phyloP scores from a whole-genome alignment of 495 filamentous ascomycete genomes.

The Penicillium maclennaniae region DNA sequence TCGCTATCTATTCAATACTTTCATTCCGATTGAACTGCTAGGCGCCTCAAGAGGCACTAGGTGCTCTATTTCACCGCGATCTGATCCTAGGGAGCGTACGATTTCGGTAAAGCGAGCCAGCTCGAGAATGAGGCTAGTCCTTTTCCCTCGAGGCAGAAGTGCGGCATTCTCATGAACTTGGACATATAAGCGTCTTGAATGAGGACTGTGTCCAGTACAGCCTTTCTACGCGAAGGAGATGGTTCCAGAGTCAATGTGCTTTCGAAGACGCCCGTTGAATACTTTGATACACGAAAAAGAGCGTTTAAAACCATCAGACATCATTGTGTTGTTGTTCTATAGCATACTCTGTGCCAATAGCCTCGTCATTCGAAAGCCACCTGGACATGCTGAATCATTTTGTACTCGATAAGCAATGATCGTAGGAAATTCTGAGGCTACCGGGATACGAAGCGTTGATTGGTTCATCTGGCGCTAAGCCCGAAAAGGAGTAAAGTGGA shows the following conservation, averaged over 20 bases:
- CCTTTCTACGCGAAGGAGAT: too few species aligned
- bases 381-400: too few species aligned
- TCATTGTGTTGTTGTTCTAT: constrained; percentile 1
- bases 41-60: constrained; percentile 38
- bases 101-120: constrained; percentile 55
- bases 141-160: constrained; percentile 43
- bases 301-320: constrained; percentile 26
- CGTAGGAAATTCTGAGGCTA: background rate
- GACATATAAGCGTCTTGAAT: constrained; percentile 13
- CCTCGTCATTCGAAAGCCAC: too few species aligned
- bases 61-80: background rate
- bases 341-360: too few species aligned
- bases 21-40: constrained; percentile 51
- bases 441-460: constrained; percentile 2
- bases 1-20: too few species aligned
- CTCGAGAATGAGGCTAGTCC: constrained; percentile 51
- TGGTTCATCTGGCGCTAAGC: constrained; percentile 24
- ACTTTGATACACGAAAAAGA: constrained; percentile 30
- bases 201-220: constrained; percentile 39
- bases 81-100: constrained; percentile 11
- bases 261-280: constrained; percentile 39
- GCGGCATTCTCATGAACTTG: constrained; percentile 48
- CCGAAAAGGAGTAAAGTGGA: constrained; percentile 37
- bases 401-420: background rate
- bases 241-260: constrained; percentile 58